Evolutionary conservation across 257 asterid genomes (phyloP), one percentile per base, ranked within the genome.

Genomic region (Nicotiana tabacum): DNA sequence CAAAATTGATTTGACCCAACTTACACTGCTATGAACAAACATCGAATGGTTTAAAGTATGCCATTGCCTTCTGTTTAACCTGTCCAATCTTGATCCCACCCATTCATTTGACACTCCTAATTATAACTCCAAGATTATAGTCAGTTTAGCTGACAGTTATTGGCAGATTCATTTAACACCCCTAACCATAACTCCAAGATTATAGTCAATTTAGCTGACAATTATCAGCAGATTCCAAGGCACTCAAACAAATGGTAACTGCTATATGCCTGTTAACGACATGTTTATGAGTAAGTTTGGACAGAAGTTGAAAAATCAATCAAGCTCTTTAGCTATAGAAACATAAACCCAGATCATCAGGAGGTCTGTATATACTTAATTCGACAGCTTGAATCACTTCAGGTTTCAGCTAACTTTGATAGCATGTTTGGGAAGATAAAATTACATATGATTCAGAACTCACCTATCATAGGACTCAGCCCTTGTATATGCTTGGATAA

Each of bases 381-480:
- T 76, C 4, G 46, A 33, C 43, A 51, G 64, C 29, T 76, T 29
- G 27, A 76, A 76, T 16, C 64, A 29, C 80, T 27, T 61, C 46
- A 76, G 24, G 80, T 57, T 76, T 51, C 64, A 76, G 43, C 29
- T 76, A 76, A 76, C 9, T 7, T 51, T 76, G 80, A 74, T 82
- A 84, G 46, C 83, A 78, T 66, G 67, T 39, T 24, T 51, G 79
- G 16, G 64, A 51, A 51, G 29, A 81, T 17, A 39, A 66, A 53
- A 68, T 48, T 5, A 77, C 78, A 13, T 32, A 33, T 43, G 62
- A 35, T 85, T 70, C 74, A 85, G 18, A 76, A 66, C 13, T 83
- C 85, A 94, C 99, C 99, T 96, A 87, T 96, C 98, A 88, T 96
- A 96, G 76, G 99, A 91, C 83, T 94, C 99, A 10, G 98, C 99